phyloP scores from a whole-genome alignment of 805 yeast genomes.

The Saccharomycopsis amapae region DNA sequence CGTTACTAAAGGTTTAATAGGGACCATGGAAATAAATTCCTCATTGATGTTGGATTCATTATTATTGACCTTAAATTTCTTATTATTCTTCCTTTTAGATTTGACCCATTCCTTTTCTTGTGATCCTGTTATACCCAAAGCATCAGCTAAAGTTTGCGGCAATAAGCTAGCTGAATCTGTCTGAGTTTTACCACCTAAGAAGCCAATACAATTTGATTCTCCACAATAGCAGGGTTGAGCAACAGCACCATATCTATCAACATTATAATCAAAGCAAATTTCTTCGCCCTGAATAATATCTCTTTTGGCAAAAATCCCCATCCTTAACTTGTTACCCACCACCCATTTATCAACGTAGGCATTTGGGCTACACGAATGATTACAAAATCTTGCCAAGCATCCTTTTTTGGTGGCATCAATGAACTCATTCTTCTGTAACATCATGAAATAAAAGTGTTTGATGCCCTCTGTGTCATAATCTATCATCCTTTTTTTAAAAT shows the following conservation, averaged over 20 bases:
- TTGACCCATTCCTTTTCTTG: conserved; percentile 70
- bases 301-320: conserved; percentile 85
- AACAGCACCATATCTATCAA: conserved; percentile 91
- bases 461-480: conserved; percentile 62
- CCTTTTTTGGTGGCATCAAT: conserved; percentile 93
- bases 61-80: conserved; percentile 38
- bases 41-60: conserved; percentile 55
- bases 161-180: conserved; percentile 81
- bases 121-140: conserved; percentile 64
- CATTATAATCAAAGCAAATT: conserved; percentile 54
- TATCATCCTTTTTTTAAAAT: conserved; percentile 68
- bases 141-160: conserved; percentile 79
- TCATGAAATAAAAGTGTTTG: conserved; percentile 90
- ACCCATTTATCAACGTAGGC: conserved; percentile 97
- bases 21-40: conserved; percentile 55
- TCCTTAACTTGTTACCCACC: conserved; percentile 78
- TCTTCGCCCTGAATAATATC: conserved; percentile 73
- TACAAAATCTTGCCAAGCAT: conserved; percentile 82
- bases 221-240: conserved; percentile 95
- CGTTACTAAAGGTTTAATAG: conserved; percentile 39
- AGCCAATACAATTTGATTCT: conserved; percentile 84
- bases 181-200: conserved; percentile 95
- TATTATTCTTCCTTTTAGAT: conserved; percentile 43
- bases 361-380: conserved; percentile 93
- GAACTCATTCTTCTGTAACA: conserved; percentile 87